Percentiles rank a stretch among this genome's conserved stretches.
Evolutionary conservation across 2,329 filamentous ascomycete genomes (phyloP).

Genomic region (Endothia cerciana): DNA sequence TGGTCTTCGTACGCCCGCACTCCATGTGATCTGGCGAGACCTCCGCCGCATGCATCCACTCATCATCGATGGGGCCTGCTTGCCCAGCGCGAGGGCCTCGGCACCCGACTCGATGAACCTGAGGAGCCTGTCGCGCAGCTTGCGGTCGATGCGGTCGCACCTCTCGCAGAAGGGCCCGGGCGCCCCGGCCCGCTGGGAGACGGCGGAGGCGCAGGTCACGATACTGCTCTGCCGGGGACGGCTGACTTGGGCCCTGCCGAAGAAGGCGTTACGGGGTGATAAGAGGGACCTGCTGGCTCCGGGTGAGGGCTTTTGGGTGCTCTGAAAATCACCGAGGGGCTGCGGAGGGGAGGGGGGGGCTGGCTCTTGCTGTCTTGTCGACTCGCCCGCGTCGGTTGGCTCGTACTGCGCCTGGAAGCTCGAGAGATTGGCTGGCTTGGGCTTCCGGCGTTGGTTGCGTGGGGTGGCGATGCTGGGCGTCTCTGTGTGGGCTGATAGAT

Average conservation of each 20-base stretch:
- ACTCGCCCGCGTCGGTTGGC: constrained; percentile 3
- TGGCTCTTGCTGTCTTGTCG: neutral
- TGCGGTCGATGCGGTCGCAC: constrained; percentile 21
- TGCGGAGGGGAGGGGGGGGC: neutral
- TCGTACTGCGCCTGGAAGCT: constrained; percentile 6
- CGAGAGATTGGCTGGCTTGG: neutral
- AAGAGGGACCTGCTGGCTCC: neutral
- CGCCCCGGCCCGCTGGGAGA: neutral
- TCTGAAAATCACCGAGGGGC: neutral
- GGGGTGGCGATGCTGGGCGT: neutral
- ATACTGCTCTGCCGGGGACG: constrained; percentile 8
- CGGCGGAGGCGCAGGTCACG: constrained; percentile 3
- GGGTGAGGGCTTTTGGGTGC: neutral
- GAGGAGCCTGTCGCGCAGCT: constrained; percentile 20
- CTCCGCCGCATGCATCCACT: constrained; percentile 31
- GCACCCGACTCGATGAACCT: constrained; percentile 5
- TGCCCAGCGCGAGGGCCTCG: neutral
- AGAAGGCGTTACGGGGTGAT: neutral
- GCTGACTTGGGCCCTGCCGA: neutral
- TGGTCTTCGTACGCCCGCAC: constrained; percentile 34
- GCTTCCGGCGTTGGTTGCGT: neutral
- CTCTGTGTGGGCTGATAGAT: neutral
- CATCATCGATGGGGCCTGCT: constrained; percentile 20
- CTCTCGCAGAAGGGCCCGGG: constrained; percentile 17
- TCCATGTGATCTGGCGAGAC: constrained; percentile 35